Evolutionary conservation across 2,329 filamentous ascomycete species (phyloP), one percentile per base, ranked within the genome.

Genomic region (Botryotinia globosa): DNA sequence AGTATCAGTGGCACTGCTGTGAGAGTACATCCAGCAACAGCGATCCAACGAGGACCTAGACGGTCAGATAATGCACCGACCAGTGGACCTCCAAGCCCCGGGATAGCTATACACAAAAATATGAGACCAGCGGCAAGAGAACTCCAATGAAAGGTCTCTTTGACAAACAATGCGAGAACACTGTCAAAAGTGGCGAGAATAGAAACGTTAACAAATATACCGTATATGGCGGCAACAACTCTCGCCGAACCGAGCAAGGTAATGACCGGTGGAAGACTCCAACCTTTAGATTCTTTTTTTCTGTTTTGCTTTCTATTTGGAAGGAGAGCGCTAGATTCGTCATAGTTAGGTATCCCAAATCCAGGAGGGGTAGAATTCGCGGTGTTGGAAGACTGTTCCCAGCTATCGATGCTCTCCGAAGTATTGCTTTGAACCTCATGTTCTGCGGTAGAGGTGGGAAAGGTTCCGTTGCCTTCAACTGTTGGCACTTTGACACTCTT

Each of bases 31-130:
- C 89, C 90, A 1, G 83, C 79, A 0, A 88, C 83, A 0, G 88
- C 84, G 25, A 87, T 86, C 82, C 89, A 91, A 34, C 88, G 85
- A 0, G 89, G 85, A n/a, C 90, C 90, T 75, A 88, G 87, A 45
- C 80, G 80, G 74, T 85, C 84, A 1, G 81, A 77, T 20, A 85
- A 74, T 80, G 81, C 82, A 20, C 86, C 89, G 3, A 88, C 85
- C 0, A 89, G 67, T 0, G 90, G 90, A 0, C 86, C 86, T 10
- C 88, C 76, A 76, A 91, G 86, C 12, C 86, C 85, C 0, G 90
- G 90, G 5, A 89, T 81, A 62, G 90, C 86, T 39, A 91, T 77
- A 4, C 84, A 82, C 10, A 89, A 80, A 77, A 90, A 88, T 20
- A 88, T 82, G n/a, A 90, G 79, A 2, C 88, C 88, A 2, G 87